phyloP scores from a whole-genome alignment of 495 filamentous ascomycete genomes.

The Annulohypoxylon moriforme region DNA sequence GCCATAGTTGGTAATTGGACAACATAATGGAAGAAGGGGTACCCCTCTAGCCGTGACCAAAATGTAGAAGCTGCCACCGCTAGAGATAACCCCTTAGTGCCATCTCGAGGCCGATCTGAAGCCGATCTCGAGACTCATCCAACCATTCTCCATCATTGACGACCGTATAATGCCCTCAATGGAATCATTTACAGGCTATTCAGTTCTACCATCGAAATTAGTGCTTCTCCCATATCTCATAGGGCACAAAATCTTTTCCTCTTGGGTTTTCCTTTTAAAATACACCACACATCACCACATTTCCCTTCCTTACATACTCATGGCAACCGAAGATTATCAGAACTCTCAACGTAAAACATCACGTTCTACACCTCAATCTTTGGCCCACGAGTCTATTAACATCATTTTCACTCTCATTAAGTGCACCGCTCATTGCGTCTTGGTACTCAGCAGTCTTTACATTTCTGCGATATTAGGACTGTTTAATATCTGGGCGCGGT shows the following conservation, averaged over 20 bases:
- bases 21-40: not conserved
- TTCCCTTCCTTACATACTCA: not conserved
- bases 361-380: not conserved
- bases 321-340: constrained; percentile 1
- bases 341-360: not conserved
- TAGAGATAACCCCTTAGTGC: not conserved
- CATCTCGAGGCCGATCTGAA: not conserved
- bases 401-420: not conserved
- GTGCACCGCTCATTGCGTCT: not conserved
- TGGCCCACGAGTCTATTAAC: not conserved
- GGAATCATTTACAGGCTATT: not conserved
- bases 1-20: not conserved
- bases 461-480: not conserved
- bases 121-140: not conserved
- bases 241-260: constrained; percentile 11
- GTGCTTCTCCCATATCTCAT: constrained; percentile 4
- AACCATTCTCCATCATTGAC: not conserved
- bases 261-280: constrained; percentile 7
- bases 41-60: not conserved
- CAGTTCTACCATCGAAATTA: not conserved
- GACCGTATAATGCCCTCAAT: not conserved
- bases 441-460: not conserved
- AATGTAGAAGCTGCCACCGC: not conserved
- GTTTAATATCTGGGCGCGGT: constrained; percentile 2
- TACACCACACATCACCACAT: not conserved